A percentile compares a stretch with the other conserved stretches of the same genome.
Conservation (phyloP, 108 stramenopile genomes). For the Fragilaria crotonensis region DNA sequence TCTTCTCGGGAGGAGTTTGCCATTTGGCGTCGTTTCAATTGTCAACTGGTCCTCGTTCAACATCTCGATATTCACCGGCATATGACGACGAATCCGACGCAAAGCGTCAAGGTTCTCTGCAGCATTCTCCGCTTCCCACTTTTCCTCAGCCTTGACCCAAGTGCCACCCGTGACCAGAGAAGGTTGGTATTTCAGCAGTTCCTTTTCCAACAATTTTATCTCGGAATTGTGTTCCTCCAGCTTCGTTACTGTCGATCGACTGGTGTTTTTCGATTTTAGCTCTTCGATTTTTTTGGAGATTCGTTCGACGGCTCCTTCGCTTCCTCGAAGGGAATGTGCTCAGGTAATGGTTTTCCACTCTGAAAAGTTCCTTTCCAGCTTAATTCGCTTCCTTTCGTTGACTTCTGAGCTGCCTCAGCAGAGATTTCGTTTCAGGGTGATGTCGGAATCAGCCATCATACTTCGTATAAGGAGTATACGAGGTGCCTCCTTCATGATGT, state of each 20-base stretch:
- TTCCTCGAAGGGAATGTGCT: background rate
- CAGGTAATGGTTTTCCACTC: background rate
- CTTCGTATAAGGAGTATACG: background rate
- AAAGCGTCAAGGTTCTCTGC: conserved; percentile 21
- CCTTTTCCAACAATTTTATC: background rate
- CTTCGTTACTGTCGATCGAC: background rate
- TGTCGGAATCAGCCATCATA: too few species aligned
- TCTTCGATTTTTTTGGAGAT: background rate
- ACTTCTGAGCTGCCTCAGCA: background rate
- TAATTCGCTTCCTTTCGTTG: conserved; percentile 1
- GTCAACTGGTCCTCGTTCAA: conserved; percentile 20
- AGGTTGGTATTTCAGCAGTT: background rate
- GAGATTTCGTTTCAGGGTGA: background rate
- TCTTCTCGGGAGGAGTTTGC: conserved; percentile 22
- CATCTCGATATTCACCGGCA: conserved; percentile 31
- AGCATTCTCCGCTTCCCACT: background rate
- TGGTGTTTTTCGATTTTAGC: background rate
- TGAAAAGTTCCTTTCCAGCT: background rate
- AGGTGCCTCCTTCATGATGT: background rate
- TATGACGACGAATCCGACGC: conserved; percentile 27
- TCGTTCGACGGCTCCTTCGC: background rate
- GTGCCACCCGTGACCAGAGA: background rate
- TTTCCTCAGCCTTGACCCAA: background rate
- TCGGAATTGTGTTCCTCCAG: background rate
- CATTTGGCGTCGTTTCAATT: conserved; percentile 20